phyloP scores from a whole-genome alignment of 2,329 filamentous ascomycete species.

The Calonectria crousiana region DNA sequence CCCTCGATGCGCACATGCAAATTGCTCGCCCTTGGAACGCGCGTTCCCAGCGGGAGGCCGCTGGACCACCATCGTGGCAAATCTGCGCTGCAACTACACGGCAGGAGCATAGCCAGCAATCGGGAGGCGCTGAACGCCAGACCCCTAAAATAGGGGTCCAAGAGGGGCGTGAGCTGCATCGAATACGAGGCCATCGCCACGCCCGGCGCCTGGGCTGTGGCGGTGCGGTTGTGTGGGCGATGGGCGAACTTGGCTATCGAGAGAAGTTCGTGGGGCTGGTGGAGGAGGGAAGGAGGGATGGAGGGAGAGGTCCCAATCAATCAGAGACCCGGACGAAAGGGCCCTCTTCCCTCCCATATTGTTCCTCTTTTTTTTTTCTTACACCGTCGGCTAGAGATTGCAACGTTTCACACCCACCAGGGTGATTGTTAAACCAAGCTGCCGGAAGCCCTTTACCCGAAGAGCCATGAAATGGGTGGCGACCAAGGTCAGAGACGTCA shows the following conservation, averaged over 20 bases:
- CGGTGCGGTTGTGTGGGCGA: conserved; percentile 17
- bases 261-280: not conserved
- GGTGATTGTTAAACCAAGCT: conserved; percentile 3
- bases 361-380: not conserved
- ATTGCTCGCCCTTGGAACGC: not conserved
- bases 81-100: conserved; percentile 12
- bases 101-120: conserved; percentile 10
- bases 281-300: not conserved
- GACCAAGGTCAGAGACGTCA: not conserved
- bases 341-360: not conserved
- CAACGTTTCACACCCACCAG: conserved; percentile 29
- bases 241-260: not conserved
- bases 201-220: conserved; percentile 25
- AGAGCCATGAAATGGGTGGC: conserved; percentile 25
- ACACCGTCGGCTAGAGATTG: not conserved
- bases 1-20: not conserved
- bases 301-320: not conserved
- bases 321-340: conserved; percentile 8
- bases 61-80: conserved; percentile 20
- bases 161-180: not conserved
- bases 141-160: conserved; percentile 27
- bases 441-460: conserved; percentile 31
- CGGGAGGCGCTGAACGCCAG: conserved; percentile 9
- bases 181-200: conserved; percentile 25
- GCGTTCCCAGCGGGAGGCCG: not conserved